Evolutionary conservation across 2,329 filamentous ascomycete genomes (phyloP).

Genomic region (Pseudonectria foliicola): DNA sequence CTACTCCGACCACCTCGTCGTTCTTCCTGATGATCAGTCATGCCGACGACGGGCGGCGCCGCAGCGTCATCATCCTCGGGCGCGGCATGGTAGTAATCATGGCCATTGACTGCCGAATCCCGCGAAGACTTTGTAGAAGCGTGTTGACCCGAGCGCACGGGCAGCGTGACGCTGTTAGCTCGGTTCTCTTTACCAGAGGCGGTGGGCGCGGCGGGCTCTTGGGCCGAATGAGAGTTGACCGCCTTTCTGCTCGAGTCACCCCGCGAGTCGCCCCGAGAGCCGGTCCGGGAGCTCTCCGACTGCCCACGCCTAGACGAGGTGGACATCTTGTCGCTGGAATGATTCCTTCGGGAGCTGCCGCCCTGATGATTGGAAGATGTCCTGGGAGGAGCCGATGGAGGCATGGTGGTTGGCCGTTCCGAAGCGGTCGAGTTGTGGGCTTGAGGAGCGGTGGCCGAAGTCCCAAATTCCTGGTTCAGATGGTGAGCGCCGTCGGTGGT

Average conservation of each 20-base stretch:
- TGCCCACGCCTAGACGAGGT: conserved; percentile 36
- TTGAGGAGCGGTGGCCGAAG: conserved; percentile 38
- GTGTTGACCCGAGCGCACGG: conserved; percentile 39
- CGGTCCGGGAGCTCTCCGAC: conserved; percentile 29
- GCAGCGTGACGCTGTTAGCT: conserved; percentile 31
- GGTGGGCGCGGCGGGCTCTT: conserved; percentile 34
- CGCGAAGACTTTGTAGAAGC: conserved; percentile 49
- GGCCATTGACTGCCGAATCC: conserved; percentile 24
- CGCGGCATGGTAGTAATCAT: conserved; percentile 19
- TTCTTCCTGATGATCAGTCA: conserved; percentile 38
- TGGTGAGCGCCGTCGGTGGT: conserved; percentile 43
- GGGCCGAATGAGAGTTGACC: conserved; percentile 15
- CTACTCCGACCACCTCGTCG: conserved; percentile 47
- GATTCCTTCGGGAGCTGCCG: conserved; percentile 38
- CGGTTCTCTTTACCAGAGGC: conserved; percentile 35
- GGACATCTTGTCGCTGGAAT: conserved; percentile 37
- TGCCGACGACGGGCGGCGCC: conserved; percentile 37
- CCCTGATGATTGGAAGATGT: conserved; percentile 62
- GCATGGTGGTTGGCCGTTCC: conserved; percentile 52
- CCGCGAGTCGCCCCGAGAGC: conserved; percentile 26
- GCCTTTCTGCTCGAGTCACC: conserved; percentile 22
- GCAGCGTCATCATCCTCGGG: conserved; percentile 35
- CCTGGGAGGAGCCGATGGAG: conserved; percentile 69
- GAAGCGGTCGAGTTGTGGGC: conserved; percentile 37
- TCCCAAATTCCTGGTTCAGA: conserved; percentile 38